phyloP scores from a whole-genome alignment of 1,284 basidiomycete species.

The Cerioporus squamosus region DNA sequence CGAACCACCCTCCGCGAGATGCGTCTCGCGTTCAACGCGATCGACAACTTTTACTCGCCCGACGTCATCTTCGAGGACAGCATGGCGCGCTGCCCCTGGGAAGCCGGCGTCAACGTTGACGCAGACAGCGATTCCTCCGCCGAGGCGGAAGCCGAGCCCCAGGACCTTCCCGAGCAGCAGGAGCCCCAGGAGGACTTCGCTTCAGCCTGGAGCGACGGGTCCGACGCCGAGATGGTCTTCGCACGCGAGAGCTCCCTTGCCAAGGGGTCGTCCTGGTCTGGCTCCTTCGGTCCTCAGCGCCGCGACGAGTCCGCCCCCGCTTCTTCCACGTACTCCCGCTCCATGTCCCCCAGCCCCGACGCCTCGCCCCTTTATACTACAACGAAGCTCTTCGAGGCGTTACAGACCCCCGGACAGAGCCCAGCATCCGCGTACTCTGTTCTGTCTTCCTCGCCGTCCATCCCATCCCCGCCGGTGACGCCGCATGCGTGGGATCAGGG shows the following conservation, averaged over 20 bases:
- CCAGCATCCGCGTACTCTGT: slow-evolving; percentile 35
- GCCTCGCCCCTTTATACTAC: slow-evolving; percentile 29
- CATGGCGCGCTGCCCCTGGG: slow-evolving; percentile 83
- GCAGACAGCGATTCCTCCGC: slow-evolving; percentile 39
- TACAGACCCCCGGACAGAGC: slow-evolving; percentile 30
- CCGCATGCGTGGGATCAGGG: slow-evolving; percentile 52
- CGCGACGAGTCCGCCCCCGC: slow-evolving; percentile 11
- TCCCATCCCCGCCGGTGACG: slow-evolving; percentile 41
- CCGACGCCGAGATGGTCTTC: slow-evolving; percentile 67
- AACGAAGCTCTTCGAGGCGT: slow-evolving; percentile 30
- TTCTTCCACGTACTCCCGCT: slow-evolving; percentile 31
- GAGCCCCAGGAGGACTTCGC: slow-evolving; percentile 35
- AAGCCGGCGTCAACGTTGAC: slow-evolving; percentile 71
- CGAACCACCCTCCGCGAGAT: slow-evolving; percentile 76
- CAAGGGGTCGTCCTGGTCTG: slow-evolving; percentile 42
- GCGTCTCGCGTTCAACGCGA: slow-evolving; percentile 66
- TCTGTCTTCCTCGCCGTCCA: slow-evolving; percentile 35
- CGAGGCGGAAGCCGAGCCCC: slow-evolving; percentile 32
- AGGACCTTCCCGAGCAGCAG: slow-evolving; percentile 30
- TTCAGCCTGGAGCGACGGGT: slow-evolving; percentile 65
- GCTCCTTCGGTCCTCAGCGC: slow-evolving; percentile 36
- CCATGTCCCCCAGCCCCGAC: slow-evolving; percentile 31
- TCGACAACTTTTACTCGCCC: slow-evolving; percentile 73
- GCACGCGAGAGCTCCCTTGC: slow-evolving; percentile 44
- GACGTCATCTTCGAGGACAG: slow-evolving; percentile 80